phyloP scores from a whole-genome alignment of 495 filamentous ascomycete genomes.

The Xylaria bambusicola region DNA sequence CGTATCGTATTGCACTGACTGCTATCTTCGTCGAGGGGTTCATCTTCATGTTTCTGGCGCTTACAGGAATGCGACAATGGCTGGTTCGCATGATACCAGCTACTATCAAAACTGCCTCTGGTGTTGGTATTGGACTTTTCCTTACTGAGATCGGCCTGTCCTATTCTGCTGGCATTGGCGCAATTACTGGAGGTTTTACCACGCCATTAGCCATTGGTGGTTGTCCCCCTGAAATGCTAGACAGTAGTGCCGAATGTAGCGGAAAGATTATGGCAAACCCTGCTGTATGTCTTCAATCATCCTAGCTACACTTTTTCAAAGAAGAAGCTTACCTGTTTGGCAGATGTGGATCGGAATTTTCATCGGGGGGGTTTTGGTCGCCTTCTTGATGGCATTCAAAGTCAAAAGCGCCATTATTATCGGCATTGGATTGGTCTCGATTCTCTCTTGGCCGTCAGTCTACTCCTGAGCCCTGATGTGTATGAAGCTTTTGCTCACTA shows the following conservation, averaged over 20 bases:
- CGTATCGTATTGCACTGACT: slow-evolving; percentile 72
- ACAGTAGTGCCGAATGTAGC: slow-evolving; percentile 39
- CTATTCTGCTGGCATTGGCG: slow-evolving; percentile 74
- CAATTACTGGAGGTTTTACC: slow-evolving; percentile 57
- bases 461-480: background rate
- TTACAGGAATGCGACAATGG: slow-evolving; percentile 83
- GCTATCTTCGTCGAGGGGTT: slow-evolving; percentile 82
- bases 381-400: slow-evolving; percentile 76
- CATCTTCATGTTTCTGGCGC: slow-evolving; percentile 62
- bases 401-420: slow-evolving; percentile 78
- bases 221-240: slow-evolving; percentile 51
- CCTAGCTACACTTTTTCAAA: background rate
- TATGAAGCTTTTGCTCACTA: slow-evolving; percentile 19
- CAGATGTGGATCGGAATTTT: slow-evolving; percentile 78
- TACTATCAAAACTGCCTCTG: slow-evolving; percentile 79
- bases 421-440: slow-evolving; percentile 79
- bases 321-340: slow-evolving; percentile 20
- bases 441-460: slow-evolving; percentile 74
- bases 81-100: slow-evolving; percentile 74
- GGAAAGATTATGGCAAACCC: slow-evolving; percentile 66
- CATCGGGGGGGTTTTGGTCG: slow-evolving; percentile 73
- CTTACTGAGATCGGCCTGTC: slow-evolving; percentile 77
- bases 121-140: slow-evolving; percentile 78
- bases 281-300: slow-evolving; percentile 42
- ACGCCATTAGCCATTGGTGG: slow-evolving; percentile 72